Base-by-base conservation (phyloP, 371 early-diverging fungal genomes). In the Mortierella sp. region DNA sequence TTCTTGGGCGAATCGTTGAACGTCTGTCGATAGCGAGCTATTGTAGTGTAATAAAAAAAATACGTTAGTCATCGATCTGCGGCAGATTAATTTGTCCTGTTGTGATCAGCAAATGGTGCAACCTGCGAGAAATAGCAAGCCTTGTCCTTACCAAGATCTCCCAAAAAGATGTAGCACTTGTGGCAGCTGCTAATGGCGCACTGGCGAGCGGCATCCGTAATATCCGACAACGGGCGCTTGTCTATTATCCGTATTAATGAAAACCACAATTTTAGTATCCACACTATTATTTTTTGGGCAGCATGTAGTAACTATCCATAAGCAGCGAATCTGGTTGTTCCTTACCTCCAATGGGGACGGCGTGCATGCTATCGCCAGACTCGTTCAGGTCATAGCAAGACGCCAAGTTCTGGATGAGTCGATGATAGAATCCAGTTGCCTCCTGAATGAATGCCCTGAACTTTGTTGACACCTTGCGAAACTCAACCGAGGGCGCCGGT, bases 21-120 rank as follows among this genome's bases (percentile, higher is more conserved):
- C 7, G 85, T 81, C 66, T 91, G 91, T 26, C 89, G 86, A 76
- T 91, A 91, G 39, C 91, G 89, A 9, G 90, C 91, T 89, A 68
- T 31, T 61, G 24, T 8, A 47, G 29, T 26, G 26, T 50, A 52
- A 13, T 34, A 22, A 24, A 14, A 26, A 19, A 39, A 31, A 26
- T 22, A 47, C 26, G 29, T 24, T 37, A 58, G 73, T 31, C 73
- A 66, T 45, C 40, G 26, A 34, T 48, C 4, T 31, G 16, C 37
- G 34, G 26, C 16, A 37, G 29, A 24, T 34, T 11, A 34, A 24
- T 40, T 34, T 31, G 31, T 11, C 52, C 52, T 55, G 10, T 10
- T 37, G 34, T 19, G 22, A 61, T 61, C 37, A 34, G 16, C 11
- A 55, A 47, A 16, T n/a, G n/a, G n/a, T n/a, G 47, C 16, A 31